These are phyloP conservation scores for Neospermospora avenae DNA, from an alignment of 2,329 filamentous ascomycete species.

Conservation along the genomic window DNA sequence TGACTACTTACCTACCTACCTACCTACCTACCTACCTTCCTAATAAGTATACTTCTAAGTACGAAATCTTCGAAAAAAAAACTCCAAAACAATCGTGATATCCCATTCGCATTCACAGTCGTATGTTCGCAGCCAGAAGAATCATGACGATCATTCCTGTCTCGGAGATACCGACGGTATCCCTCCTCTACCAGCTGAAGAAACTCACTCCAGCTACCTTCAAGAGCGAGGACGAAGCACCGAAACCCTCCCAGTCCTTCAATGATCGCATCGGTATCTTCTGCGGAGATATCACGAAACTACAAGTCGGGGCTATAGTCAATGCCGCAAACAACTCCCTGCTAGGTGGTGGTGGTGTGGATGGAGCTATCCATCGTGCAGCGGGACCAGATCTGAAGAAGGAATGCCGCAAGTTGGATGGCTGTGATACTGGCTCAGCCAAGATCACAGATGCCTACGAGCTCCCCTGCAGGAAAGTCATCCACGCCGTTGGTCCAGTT, in stretches of 20 bases:
- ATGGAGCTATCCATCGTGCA: slow-evolving; percentile 80
- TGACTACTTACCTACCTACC: too few species aligned
- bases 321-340: slow-evolving; percentile 84
- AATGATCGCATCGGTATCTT: slow-evolving; percentile 71
- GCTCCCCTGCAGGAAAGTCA: slow-evolving; percentile 74
- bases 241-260: slow-evolving; percentile 48
- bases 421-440: slow-evolving; percentile 74
- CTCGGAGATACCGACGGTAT: slow-evolving; percentile 33
- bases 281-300: slow-evolving; percentile 75
- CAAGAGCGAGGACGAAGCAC: slow-evolving; percentile 20
- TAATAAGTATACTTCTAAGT: too few species aligned
- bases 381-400: slow-evolving; percentile 66
- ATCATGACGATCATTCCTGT: slow-evolving; percentile 30
- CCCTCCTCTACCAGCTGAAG: slow-evolving; percentile 33
- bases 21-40: too few species aligned
- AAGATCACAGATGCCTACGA: slow-evolving; percentile 79
- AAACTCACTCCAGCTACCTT: slow-evolving; percentile 29
- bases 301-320: slow-evolving; percentile 79
- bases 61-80: background rate
- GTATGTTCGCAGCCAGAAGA: slow-evolving; percentile 25
- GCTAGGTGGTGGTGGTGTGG: slow-evolving; percentile 85
- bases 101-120: background rate
- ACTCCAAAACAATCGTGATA: background rate
- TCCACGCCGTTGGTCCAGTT: slow-evolving; percentile 87
- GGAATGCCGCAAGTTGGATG: slow-evolving; percentile 69